phyloP scores from a whole-genome alignment of 352 stramenopile genomes.

The Pseudoperonospora humuli region DNA sequence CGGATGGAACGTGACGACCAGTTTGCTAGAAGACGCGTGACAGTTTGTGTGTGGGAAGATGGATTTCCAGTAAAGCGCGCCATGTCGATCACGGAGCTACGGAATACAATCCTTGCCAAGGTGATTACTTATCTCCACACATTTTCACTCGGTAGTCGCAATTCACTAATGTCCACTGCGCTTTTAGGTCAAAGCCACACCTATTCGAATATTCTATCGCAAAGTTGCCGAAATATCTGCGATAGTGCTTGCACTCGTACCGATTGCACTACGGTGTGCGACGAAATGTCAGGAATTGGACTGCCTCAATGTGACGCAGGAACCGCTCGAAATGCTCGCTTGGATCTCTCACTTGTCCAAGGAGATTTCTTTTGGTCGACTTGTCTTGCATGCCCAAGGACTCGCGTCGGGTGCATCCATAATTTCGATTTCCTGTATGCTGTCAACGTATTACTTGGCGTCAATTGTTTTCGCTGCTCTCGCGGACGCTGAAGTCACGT shows the following conservation, averaged over 20 bases:
- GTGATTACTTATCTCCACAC: constrained; percentile 16
- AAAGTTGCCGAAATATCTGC: constrained; percentile 58
- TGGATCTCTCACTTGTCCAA: constrained; percentile 30
- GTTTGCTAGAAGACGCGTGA: constrained; percentile 58
- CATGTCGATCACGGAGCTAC: constrained; percentile 78
- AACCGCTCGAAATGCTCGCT: constrained; percentile 36
- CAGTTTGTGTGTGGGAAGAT: constrained; percentile 72
- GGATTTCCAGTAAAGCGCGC: constrained; percentile 53
- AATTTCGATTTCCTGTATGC: constrained; percentile 60
- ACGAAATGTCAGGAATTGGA: constrained; percentile 57
- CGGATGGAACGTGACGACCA: constrained; percentile 36
- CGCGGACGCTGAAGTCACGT: constrained; percentile 78
- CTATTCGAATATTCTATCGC: constrained; percentile 54
- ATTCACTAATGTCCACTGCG: not conserved
- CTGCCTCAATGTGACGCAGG: constrained; percentile 39
- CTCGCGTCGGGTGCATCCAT: constrained; percentile 32
- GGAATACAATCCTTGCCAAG: constrained; percentile 72
- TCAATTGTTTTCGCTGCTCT: constrained; percentile 68
- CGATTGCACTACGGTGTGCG: constrained; percentile 39
- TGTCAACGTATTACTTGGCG: constrained; percentile 69
- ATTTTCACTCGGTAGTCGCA: not conserved
- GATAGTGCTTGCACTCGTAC: constrained; percentile 49
- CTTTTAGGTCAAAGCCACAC: constrained; percentile 60
- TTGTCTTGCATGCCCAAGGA: constrained; percentile 16
- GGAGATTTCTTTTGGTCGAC: constrained; percentile 18